Base-by-base conservation (phyloP, 2,329 filamentous ascomycete genomes). In the Teratosphaeria gauchensis region DNA sequence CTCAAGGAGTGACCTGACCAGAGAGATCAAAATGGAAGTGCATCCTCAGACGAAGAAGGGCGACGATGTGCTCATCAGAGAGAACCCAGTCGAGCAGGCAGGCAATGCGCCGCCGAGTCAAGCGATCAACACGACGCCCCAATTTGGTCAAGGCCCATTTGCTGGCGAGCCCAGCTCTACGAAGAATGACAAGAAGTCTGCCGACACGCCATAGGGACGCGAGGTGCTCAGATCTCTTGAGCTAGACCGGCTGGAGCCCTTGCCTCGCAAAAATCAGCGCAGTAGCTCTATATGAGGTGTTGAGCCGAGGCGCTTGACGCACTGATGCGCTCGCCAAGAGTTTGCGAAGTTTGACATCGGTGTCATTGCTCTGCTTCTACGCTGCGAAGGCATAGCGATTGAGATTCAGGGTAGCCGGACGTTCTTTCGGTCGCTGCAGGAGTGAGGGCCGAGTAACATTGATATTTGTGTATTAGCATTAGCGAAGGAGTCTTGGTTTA, bases 21-120 rank as follows among this genome's bases (percentile, higher is more conserved):
- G 35, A 53, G 63, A 64, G 38, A 52, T 58, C 72, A 42, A 77
- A 71, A 56, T 80, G 55, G 77, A 80, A 46, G 68, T 78, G 4
- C 79, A 81, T 59, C 77, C 79, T 0, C 76, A 75, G 21, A 82
- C 79, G 4, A 77, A 74, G 58, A 67, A 75, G 2, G 75, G 74
- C 51, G 78, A 82, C 60, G 74, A 73, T 0, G 70, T 81, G 19
- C 71, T 80, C 5, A 74, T 76, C 8, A 71, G 74, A 31, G 70
- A 77, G 53, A 61, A 66, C 55, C 74, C 77, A 32, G 69, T 69
- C 24, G 67, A 74, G 35, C 67, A 71, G 53, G 69, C 69, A 42
- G 71, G 71, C 8, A 51, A 60, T 19, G 56, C 63, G 24, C 75
- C 76, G 21, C 76, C 77, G 1, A 77, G 75, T 55, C 77, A 79